A percentile compares a stretch with the other conserved stretches of the same genome.
Conservation (phyloP, 208 protist species). For the Trypanosoma platydactyli region DNA sequence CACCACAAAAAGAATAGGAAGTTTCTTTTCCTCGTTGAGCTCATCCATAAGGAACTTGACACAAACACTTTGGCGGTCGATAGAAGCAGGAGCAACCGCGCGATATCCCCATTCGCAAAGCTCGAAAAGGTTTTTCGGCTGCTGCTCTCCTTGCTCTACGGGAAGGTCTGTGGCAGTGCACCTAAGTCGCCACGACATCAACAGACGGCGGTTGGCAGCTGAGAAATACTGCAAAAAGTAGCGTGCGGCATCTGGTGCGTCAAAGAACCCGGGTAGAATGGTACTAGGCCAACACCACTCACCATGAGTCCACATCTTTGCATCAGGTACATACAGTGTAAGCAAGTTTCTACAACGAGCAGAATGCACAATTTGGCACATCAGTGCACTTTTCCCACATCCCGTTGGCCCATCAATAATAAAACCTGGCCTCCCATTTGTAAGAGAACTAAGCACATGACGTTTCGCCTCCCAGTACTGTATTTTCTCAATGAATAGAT, state of each 20-base stretch:
- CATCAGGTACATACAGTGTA: conserved; percentile 87
- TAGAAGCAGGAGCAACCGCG: conserved; percentile 74
- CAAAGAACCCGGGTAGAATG: conserved; percentile 90
- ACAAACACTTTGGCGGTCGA: conserved; percentile 88
- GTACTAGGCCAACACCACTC: conserved; percentile 92
- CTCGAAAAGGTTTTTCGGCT: conserved; percentile 70
- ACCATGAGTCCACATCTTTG: conserved; percentile 87
- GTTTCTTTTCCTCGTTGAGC: conserved; percentile 74
- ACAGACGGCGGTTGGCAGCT: conserved; percentile 50
- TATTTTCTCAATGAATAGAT: conserved; percentile 89
- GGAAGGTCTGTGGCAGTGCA: conserved; percentile 84
- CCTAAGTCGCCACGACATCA: conserved; percentile 67
- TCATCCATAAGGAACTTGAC: conserved; percentile 92
- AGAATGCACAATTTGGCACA: conserved; percentile 89
- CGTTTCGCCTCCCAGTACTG: conserved; percentile 77
- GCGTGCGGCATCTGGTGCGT: conserved; percentile 83
- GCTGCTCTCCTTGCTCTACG: conserved; percentile 72
- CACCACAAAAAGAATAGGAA: conserved; percentile 86
- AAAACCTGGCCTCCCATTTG: conserved; percentile 68
- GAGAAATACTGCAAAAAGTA: conserved; percentile 82
- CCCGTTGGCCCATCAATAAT: conserved; percentile 88
- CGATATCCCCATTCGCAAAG: conserved; percentile 85
- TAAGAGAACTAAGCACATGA: conserved; percentile 56
- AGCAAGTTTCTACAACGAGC: conserved; percentile 68
- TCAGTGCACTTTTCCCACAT: conserved; percentile 86